Conservation (phyloP, 1,284 basidiomycete species). For the Thelephora terrestris region DNA sequence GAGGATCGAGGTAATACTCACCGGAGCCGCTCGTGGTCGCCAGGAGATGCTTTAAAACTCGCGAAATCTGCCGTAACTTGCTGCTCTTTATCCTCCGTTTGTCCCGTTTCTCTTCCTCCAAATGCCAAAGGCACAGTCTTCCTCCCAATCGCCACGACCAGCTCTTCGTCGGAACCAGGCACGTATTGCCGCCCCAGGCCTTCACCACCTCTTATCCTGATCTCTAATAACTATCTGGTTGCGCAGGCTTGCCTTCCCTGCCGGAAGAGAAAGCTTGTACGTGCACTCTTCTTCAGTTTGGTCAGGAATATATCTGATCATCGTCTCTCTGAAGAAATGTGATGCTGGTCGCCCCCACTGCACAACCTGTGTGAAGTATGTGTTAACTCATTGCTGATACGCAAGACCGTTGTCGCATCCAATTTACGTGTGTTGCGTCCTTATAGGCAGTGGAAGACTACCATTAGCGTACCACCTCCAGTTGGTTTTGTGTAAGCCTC, state of each 20-base stretch:
- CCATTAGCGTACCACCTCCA: constrained; percentile 69
- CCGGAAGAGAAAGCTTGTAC: constrained; percentile 69
- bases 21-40: no score
- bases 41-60: no score
- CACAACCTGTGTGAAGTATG: constrained; percentile 70
- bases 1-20: no score
- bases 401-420: constrained; percentile 5
- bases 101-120: background rate
- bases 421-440: background rate
- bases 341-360: constrained; percentile 76
- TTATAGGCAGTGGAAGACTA: constrained; percentile 61
- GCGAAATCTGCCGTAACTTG: background rate
- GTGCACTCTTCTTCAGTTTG: constrained; percentile 15
- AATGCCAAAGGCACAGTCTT: constrained; percentile 55
- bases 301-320: constrained; percentile 7
- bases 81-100: background rate
- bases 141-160: constrained; percentile 35
- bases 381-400: constrained; percentile 9
- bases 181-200: constrained; percentile 8
- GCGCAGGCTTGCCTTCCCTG: constrained; percentile 67
- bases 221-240: constrained; percentile 4
- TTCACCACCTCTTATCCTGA: constrained; percentile 3
- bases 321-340: constrained; percentile 53
- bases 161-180: constrained; percentile 75
- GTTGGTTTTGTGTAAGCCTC: constrained; percentile 62